Evolutionary conservation across 352 stramenopile species (phyloP), one percentile per base, ranked within the genome.

Genomic region (Elongisporangium senticosum): DNA sequence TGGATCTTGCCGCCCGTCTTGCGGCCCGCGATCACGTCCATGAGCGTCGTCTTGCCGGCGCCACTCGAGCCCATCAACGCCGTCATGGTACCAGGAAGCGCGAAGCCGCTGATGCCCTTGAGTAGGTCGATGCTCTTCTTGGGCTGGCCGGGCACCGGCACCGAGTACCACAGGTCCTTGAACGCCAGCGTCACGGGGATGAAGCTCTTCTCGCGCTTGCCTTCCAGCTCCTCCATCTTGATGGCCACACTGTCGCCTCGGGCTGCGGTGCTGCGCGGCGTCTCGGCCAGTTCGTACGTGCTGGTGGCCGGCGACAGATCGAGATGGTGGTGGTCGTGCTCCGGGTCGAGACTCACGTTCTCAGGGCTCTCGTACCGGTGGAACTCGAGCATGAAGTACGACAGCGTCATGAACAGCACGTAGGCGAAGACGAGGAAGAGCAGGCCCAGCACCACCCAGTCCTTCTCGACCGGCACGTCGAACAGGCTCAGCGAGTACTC

Each of bases 1-100:
- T 58, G 56, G 15, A 71, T 55, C 19, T 59, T 62, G 0, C 69
- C 69, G n/a, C 69, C 69, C 0, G 65, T 65, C 68, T 97, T 97
- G 49, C 90, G 71, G 28, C 91, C 65, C 1, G 89, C 83, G 53
- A 98, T 87, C 2, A 97, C 88, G 72, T 98, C 88, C 61, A 96
- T 84, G 10, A 97, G 72, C 10, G 90, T 97, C 22, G 70, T 86
- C 50, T 77, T 91, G 22, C 80, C 82, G 0, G 81, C 80, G 14
- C 84, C 81, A 22, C 67, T 77, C 19, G 75, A 82, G 3, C 81
- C 82, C 72, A 89, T 89, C 2, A 90, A 62, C 1, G 81, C 80
- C 7, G 73, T 81, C 63, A 91, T 81, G 10, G 55, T 66, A 0
- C 81, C 78, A 1, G 80, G 78, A 10, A 56, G 37, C 5, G 74